A percentile compares a stretch with the other conserved stretches of the same genome.
These are phyloP conservation scores for Amauroascus verrucosus DNA, from an alignment of 2,329 filamentous ascomycete species.

Conservation along the genomic window DNA sequence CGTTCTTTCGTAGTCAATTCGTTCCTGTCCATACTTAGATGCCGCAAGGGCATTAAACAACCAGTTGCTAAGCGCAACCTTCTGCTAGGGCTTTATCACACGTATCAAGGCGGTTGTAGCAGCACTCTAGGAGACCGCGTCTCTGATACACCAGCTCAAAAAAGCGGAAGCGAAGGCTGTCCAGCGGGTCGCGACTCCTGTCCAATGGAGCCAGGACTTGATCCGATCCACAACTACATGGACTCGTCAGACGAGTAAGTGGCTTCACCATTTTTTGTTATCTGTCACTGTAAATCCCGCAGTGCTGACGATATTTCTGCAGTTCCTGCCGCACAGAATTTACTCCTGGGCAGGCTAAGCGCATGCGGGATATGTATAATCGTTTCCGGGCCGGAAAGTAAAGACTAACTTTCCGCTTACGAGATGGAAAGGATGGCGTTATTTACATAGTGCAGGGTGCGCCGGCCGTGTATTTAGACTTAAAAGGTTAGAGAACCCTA, in stretches of 20 bases:
- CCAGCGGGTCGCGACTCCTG: slow-evolving; percentile 44
- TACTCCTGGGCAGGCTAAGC: slow-evolving; percentile 6
- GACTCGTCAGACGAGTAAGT: slow-evolving; percentile 41
- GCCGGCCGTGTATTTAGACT: too few relatives aligned
- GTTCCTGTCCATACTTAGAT: neutral
- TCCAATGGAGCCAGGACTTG: slow-evolving; percentile 36
- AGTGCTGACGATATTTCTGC: slow-evolving; percentile 7
- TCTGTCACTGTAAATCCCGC: neutral
- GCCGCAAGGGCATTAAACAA: neutral
- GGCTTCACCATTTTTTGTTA: slow-evolving; percentile 36
- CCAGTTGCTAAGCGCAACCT: neutral
- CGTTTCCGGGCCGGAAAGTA: slow-evolving; percentile 2
- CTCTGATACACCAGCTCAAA: slow-evolving; percentile 37
- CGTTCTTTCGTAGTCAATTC: neutral
- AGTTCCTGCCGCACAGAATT: slow-evolving; percentile 6
- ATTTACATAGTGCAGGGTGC: too few relatives aligned
- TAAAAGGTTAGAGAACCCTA: too few relatives aligned
- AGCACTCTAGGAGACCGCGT: slow-evolving; percentile 35
- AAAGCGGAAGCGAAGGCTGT: slow-evolving; percentile 51
- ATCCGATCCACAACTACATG: slow-evolving; percentile 52
- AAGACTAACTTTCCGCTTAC: too few relatives aligned
- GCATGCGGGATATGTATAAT: slow-evolving; percentile 9
- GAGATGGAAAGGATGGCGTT: too few relatives aligned
- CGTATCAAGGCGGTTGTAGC: slow-evolving; percentile 35
- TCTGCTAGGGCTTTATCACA: slow-evolving; percentile 29